These are phyloP conservation scores for Lactifluus echinatus DNA, from an alignment of 768 basidiomycete genomes.

Conservation along the genomic window DNA sequence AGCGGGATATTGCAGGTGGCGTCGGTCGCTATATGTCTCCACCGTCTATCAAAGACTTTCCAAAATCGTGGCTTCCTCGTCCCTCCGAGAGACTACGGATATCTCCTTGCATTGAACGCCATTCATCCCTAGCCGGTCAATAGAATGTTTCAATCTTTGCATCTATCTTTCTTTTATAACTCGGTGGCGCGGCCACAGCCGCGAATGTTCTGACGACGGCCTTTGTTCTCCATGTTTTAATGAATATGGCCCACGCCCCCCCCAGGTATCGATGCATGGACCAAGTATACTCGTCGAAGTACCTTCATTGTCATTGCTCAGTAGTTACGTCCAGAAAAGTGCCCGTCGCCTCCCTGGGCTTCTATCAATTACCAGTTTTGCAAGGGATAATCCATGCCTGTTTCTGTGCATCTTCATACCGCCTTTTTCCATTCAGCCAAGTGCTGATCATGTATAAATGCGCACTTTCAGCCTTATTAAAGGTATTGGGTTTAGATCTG, in stretches of 20 bases:
- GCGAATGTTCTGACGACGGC: background rate
- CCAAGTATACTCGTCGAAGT: background rate
- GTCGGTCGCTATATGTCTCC: conserved; percentile 15
- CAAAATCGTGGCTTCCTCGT: conserved; percentile 20
- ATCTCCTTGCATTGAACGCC: background rate
- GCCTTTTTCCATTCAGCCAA: background rate
- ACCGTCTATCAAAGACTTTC: conserved; percentile 21
- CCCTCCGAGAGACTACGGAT: conserved; percentile 21
- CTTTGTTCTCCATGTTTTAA: background rate
- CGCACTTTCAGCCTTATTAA: background rate
- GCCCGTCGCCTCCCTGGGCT: too few relatives aligned
- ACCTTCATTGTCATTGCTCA: background rate
- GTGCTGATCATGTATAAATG: background rate
- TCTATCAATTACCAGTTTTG: too few relatives aligned
- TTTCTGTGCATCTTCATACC: background rate
- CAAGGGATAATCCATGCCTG: background rate
- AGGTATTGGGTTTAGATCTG: background rate
- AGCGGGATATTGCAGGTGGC: conserved; percentile 17
- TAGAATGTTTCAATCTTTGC: background rate
- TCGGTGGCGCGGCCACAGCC: background rate
- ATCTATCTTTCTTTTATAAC: background rate
- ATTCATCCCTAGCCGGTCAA: background rate
- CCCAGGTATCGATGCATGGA: background rate
- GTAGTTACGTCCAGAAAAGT: background rate
- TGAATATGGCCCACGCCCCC: background rate